Base-by-base conservation (phyloP, 225 moss, liverwort and hornwort genomes). In the Pseudoscleropodium purum region DNA sequence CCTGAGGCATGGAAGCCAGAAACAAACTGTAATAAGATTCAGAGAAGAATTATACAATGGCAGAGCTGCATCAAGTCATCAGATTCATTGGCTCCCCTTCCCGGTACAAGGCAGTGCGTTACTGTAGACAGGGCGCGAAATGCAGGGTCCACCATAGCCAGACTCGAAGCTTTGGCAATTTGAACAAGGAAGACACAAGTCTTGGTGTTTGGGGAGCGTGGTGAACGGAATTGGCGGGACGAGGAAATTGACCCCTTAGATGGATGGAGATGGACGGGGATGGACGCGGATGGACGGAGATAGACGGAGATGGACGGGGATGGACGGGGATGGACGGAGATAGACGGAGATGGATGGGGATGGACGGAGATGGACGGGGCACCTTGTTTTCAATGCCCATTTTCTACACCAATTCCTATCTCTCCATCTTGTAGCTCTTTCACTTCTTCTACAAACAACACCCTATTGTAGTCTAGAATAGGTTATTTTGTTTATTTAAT, bases 341-440 rank as follows among this genome's bases (percentile, higher is more conserved):
- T 20, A 39, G 13, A n/a, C 23, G 72, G 0, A 1, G 8, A 72
- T 19, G 14, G 25, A 41, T n/a, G n/a, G 1, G 8, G 66, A 65
- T 20, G 70, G 13, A n/a, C 23, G 72, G 0, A 1, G 8, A 72
- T 19, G 14, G 25, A 41, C 26, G 10, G 47, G 19, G 51, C 4
- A 7, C 34, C 12, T 54, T 14, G 15, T 77, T 77, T 5, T 9
- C 9, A 34, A 23, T 76, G 52, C 5, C 14, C 20, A 49, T 49
- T 49, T 12, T 49, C 0, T 11, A 7, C 0, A 0, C 2, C 47
- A 6, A 31, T 30, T 17, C 45, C 4, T 19, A 34, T 8, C 4
- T 13, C 51, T 19, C 7, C 3, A 51, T 20, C 34, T 33, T 33
- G 7, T 0, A 49, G 1, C 0, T 49, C 7, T 10, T 76, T 52